These are phyloP conservation scores for Metarhizium robertsii DNA, from an alignment of 2,329 filamentous ascomycete species.

Conservation along the genomic window DNA sequence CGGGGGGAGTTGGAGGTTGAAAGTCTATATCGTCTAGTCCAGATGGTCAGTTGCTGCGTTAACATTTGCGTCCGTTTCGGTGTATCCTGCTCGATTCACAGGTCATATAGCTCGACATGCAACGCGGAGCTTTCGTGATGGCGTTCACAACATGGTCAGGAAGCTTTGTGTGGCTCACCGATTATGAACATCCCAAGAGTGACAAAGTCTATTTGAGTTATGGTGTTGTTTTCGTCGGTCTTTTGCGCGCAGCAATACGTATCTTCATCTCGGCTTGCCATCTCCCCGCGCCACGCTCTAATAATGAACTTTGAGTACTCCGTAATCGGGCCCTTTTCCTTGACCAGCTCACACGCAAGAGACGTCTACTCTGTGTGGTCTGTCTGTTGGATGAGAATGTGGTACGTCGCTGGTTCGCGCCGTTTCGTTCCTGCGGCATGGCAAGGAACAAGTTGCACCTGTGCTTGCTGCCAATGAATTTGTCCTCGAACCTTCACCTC, in stretches of 20 bases:
- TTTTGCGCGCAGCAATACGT: neutral
- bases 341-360: neutral
- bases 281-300: neutral
- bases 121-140: neutral
- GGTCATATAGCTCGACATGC: neutral
- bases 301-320: neutral
- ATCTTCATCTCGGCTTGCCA: neutral
- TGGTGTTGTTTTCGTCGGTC: neutral
- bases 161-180: conserved; percentile 34
- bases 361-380: neutral
- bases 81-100: neutral
- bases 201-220: conserved; percentile 46
- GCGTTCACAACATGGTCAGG: neutral
- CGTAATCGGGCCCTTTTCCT: neutral
- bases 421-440: neutral
- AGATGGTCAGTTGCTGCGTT: neutral
- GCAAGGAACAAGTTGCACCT: neutral
- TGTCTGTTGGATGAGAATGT: neutral
- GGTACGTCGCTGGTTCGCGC: neutral
- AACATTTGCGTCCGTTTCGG: neutral
- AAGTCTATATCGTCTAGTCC: conserved; percentile 82
- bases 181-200: conserved; percentile 68
- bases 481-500: neutral
- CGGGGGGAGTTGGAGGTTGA: conserved; percentile 55
- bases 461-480: neutral